These are phyloP conservation scores for Diplodia corticola DNA, from an alignment of 2,329 filamentous ascomycete species.

Conservation along the genomic window DNA sequence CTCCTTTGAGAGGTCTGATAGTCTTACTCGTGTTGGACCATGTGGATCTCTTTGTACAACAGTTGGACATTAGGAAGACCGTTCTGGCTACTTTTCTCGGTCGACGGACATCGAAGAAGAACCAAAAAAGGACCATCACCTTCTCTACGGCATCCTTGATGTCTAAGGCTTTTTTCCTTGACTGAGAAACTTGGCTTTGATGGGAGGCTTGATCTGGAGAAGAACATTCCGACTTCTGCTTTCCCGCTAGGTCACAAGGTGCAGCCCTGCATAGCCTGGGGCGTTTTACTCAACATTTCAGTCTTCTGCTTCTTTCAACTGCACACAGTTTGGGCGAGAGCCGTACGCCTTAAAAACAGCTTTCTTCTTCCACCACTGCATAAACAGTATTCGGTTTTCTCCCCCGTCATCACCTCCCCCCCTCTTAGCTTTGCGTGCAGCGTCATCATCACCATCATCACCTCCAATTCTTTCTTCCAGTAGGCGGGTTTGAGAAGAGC, in stretches of 20 bases:
- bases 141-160: slow-evolving; percentile 8
- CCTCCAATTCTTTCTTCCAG: background rate
- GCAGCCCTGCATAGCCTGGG: slow-evolving; percentile 11
- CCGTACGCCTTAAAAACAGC: slow-evolving; percentile 6
- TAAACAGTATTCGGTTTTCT: slow-evolving; percentile 5
- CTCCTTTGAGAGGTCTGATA: background rate
- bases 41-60: slow-evolving; percentile 16
- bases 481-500: background rate
- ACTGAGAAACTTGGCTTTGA: background rate
- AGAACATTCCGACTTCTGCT: background rate
- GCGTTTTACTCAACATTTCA: background rate
- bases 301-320: background rate
- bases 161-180: background rate
- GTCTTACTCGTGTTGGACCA: background rate
- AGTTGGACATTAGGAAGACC: slow-evolving; percentile 10
- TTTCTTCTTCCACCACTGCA: background rate
- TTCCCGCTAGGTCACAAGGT: background rate
- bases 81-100: background rate
- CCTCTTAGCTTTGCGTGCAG: background rate
- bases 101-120: background rate
- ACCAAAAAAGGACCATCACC: background rate
- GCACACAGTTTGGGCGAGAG: slow-evolving; percentile 10
- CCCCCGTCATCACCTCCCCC: background rate
- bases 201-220: background rate
- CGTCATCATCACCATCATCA: background rate